A percentile compares a stretch with the other conserved stretches of the same genome.
Conservation (phyloP, 495 filamentous ascomycete species). For the Penicillium taxi region DNA sequence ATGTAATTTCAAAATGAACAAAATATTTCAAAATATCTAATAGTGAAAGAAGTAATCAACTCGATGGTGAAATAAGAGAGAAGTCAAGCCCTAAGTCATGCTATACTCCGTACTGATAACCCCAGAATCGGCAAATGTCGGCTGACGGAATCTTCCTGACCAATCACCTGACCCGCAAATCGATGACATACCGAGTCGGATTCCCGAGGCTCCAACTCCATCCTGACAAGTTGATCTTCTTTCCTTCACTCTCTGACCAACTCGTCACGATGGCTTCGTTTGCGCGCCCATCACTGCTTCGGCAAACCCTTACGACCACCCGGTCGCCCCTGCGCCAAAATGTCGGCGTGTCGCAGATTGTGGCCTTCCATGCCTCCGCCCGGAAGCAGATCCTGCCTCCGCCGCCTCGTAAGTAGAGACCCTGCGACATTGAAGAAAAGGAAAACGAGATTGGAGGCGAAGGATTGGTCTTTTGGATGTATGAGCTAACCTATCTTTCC, state of each 20-base stretch:
- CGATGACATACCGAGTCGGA: constrained; percentile 40
- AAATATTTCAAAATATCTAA: background rate
- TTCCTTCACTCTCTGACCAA: constrained; percentile 13
- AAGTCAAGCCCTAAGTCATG: constrained; percentile 21
- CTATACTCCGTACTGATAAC: too few species aligned
- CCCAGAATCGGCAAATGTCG: constrained; percentile 38
- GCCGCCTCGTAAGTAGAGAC: constrained; percentile 52
- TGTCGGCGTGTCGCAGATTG: constrained; percentile 39
- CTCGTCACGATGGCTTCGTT: constrained; percentile 38
- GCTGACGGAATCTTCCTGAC: constrained; percentile 32
- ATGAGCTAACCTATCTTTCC: constrained; percentile 18
- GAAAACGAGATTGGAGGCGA: background rate
- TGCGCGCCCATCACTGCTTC: constrained; percentile 34
- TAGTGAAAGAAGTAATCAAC: background rate
- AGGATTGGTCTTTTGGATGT: background rate
- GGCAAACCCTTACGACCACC: constrained; percentile 33
- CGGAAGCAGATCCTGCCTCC: constrained; percentile 60
- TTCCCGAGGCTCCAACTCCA: constrained; percentile 41
- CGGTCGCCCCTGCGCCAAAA: constrained; percentile 33
- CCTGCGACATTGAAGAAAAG: background rate
- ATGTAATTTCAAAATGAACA: background rate
- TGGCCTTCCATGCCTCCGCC: constrained; percentile 67
- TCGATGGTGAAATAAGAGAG: background rate
- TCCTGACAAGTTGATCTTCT: constrained; percentile 20
- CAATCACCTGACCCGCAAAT: constrained; percentile 36